These are phyloP conservation scores for Morella rubra DNA, from an alignment of 306 rosid genomes.

Conservation along the genomic window DNA sequence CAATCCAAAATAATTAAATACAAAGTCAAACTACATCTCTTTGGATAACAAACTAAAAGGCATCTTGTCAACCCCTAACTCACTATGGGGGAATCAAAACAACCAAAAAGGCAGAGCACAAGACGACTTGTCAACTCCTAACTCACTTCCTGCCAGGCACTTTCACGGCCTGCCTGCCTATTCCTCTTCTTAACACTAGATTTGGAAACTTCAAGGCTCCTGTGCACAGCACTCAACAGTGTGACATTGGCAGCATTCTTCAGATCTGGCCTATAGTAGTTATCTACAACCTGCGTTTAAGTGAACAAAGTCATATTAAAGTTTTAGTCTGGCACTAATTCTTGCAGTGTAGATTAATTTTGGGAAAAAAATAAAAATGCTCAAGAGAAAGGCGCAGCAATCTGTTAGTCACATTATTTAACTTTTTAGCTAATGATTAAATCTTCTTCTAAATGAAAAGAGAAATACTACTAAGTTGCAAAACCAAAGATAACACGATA, in stretches of 20 bases:
- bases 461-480: not conserved
- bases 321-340: not conserved
- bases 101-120: conserved; percentile 7
- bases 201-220: conserved; percentile 86
- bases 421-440: no score
- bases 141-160: conserved; percentile 38
- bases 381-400: no score
- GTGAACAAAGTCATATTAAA: not conserved
- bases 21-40: conserved; percentile 6
- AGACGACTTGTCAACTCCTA: not conserved
- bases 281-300: conserved; percentile 52
- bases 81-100: not conserved
- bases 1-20: not conserved
- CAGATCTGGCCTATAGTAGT: conserved; percentile 84
- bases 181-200: conserved; percentile 92
- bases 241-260: conserved; percentile 85
- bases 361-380: no score
- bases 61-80: not conserved
- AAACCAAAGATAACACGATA: not conserved
- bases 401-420: no score
- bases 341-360: no score
- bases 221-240: conserved; percentile 76
- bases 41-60: not conserved
- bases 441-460: not conserved
- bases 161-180: conserved; percentile 63